These are phyloP conservation scores for Zoysia japonica DNA, from an alignment of 176 grass and related monocot genomes.

Conservation along the genomic window DNA sequence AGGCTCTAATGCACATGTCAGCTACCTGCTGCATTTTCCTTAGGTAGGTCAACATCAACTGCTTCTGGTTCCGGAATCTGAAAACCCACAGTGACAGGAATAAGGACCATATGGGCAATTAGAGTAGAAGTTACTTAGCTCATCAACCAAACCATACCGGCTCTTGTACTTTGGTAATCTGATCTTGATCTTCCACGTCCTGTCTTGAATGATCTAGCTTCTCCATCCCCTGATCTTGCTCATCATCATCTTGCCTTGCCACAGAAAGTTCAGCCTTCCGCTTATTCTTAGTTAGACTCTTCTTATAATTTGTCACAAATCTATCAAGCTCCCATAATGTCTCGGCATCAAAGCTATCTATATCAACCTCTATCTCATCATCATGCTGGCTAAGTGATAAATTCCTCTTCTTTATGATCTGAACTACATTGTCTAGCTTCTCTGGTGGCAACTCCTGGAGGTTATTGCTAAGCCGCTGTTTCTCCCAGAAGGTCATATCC, in stretches of 20 bases:
- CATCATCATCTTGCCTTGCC: slow-evolving; percentile 47
- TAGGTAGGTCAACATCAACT: slow-evolving; percentile 47
- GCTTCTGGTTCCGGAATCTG: slow-evolving; percentile 55
- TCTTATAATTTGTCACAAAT: slow-evolving; percentile 79
- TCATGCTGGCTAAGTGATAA: slow-evolving; percentile 70
- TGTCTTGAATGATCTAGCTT: slow-evolving; percentile 40
- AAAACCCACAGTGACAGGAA: slow-evolving; percentile 3
- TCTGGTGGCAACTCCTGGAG: slow-evolving; percentile 60
- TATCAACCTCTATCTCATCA: slow-evolving; percentile 90
- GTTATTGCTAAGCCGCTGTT: slow-evolving; percentile 52
- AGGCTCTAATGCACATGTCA: background rate
- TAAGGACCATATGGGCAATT: slow-evolving; percentile 24
- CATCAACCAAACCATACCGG: slow-evolving; percentile 44
- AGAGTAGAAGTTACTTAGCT: background rate
- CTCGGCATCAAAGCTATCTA: slow-evolving; percentile 83
- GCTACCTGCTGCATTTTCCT: slow-evolving; percentile 54
- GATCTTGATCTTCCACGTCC: slow-evolving; percentile 45
- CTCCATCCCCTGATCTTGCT: slow-evolving; percentile 45
- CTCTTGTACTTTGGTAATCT: slow-evolving; percentile 39
- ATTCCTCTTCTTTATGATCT: slow-evolving; percentile 86
- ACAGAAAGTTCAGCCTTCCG: slow-evolving; percentile 67
- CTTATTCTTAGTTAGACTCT: slow-evolving; percentile 78
- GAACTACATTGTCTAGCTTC: slow-evolving; percentile 82
- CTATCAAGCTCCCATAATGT: slow-evolving; percentile 88
- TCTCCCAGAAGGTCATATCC: slow-evolving; percentile 85